phyloP scores from a whole-genome alignment of 192 early-diverging fungal genomes.

The Powellomyces hirtus region DNA sequence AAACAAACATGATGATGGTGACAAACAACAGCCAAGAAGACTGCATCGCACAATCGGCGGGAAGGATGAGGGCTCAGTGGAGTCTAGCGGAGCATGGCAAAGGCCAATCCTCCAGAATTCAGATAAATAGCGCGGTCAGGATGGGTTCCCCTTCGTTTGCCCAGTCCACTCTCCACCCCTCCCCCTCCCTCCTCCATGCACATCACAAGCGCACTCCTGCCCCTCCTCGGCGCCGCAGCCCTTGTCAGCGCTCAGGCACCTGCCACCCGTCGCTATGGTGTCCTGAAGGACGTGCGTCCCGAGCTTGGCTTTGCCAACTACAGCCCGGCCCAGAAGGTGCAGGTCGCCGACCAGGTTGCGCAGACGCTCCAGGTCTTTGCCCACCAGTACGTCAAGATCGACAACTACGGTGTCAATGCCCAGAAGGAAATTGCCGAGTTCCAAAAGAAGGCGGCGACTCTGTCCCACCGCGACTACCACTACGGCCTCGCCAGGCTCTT shows the following conservation, averaged over 20 bases:
- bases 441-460: constrained; percentile 7
- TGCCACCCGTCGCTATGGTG: background rate
- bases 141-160: too few relatives aligned
- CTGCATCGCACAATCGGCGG: too few relatives aligned
- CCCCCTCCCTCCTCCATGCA: background rate
- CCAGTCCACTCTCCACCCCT: background rate
- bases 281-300: background rate
- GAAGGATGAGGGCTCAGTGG: too few relatives aligned
- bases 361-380: background rate
- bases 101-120: too few relatives aligned
- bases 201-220: background rate
- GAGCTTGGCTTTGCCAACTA: constrained; percentile 5
- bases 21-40: too few relatives aligned
- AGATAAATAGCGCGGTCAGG: too few relatives aligned
- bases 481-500: constrained; percentile 13
- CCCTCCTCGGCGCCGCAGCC: background rate
- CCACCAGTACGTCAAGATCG: constrained; percentile 7
- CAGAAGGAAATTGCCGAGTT: constrained; percentile 7
- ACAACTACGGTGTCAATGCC: constrained; percentile 21
- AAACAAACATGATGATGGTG: too few relatives aligned
- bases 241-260: background rate
- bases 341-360: constrained; percentile 5
- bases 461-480: constrained; percentile 28
- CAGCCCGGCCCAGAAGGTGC: constrained; percentile 6
- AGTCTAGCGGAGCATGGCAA: too few relatives aligned